Evolutionary conservation across 1,284 basidiomycete genomes (phyloP).

Genomic region (Puccinia coronata): DNA sequence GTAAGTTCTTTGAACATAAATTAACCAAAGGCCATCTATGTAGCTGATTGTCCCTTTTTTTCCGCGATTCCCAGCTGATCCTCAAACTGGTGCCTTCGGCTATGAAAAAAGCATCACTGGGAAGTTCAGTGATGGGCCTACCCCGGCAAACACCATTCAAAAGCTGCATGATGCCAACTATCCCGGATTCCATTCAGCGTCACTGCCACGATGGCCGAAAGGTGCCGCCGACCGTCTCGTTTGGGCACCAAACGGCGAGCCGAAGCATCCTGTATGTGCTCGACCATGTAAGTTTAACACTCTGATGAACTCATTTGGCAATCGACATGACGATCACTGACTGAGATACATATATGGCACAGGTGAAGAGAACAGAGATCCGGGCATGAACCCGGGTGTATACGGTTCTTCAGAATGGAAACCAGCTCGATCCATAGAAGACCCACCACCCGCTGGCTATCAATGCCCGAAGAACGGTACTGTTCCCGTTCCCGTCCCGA

Average conservation of each 20-base stretch:
- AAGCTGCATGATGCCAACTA: background rate
- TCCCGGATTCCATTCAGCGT: background rate
- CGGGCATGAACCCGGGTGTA: background rate
- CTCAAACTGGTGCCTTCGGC: slow-evolving; percentile 19
- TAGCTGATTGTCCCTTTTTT: too few species aligned
- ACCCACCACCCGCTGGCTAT: background rate
- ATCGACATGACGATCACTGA: too few species aligned
- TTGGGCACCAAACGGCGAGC: background rate
- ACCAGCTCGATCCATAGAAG: background rate
- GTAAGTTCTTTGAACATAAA: background rate
- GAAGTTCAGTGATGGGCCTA: background rate
- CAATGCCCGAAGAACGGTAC: background rate
- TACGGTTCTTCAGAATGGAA: background rate
- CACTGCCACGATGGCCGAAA: background rate
- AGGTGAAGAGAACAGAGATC: slow-evolving; percentile 19
- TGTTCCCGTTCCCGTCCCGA: background rate
- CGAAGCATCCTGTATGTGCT: slow-evolving; percentile 12
- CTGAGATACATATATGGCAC: background rate
- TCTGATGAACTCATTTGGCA: background rate
- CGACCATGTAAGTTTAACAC: slow-evolving; percentile 8
- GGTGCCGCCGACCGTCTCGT: background rate
- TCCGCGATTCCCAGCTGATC: background rate
- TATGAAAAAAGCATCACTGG: slow-evolving; percentile 20
- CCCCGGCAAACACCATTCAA: background rate
- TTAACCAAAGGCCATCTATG: background rate